A percentile compares a stretch with the other conserved stretches of the same genome.
phyloP scores from a whole-genome alignment of 73 alveolate genomes.

The Diophrys appendiculata region DNA sequence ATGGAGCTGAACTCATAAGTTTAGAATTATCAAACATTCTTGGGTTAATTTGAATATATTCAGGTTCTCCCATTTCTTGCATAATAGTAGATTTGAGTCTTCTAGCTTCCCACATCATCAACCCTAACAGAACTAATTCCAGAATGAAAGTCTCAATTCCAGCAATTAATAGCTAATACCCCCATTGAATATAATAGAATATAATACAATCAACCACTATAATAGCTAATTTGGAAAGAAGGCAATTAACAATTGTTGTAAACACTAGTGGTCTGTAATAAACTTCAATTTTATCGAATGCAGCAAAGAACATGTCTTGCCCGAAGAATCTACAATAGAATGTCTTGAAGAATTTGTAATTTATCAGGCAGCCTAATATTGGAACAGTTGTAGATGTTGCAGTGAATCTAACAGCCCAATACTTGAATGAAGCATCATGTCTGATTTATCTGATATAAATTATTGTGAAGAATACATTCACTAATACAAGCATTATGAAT shows the following conservation, averaged over 20 bases:
- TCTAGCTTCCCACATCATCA: not conserved
- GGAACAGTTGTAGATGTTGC: not conserved
- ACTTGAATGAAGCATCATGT: constrained; percentile 30
- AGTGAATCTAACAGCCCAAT: constrained; percentile 26
- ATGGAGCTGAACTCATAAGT: not conserved
- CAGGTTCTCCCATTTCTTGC: not conserved
- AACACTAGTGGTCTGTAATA: constrained; percentile 44
- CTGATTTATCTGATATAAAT: constrained; percentile 3
- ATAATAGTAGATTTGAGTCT: not conserved
- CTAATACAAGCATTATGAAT: constrained; percentile 3
- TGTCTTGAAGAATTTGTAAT: no score
- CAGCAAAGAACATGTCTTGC: constrained; percentile 42
- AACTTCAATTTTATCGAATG: constrained; percentile 41
- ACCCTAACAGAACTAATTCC: not conserved
- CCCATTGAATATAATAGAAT: constrained; percentile 10
- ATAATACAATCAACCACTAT: constrained; percentile 24
- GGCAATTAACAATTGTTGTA: constrained; percentile 13
- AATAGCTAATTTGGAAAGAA: constrained; percentile 31
- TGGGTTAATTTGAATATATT: not conserved
- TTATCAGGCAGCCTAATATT: not conserved
- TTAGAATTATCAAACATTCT: constrained; percentile 3
- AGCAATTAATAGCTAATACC: constrained; percentile 1
- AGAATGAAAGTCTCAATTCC: constrained; percentile 9
- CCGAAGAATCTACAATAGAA: constrained; percentile 34
- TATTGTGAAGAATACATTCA: constrained; percentile 21